Evolutionary conservation across 2,329 filamentous ascomycete species (phyloP).

Genomic region (Cadophora malorum): DNA sequence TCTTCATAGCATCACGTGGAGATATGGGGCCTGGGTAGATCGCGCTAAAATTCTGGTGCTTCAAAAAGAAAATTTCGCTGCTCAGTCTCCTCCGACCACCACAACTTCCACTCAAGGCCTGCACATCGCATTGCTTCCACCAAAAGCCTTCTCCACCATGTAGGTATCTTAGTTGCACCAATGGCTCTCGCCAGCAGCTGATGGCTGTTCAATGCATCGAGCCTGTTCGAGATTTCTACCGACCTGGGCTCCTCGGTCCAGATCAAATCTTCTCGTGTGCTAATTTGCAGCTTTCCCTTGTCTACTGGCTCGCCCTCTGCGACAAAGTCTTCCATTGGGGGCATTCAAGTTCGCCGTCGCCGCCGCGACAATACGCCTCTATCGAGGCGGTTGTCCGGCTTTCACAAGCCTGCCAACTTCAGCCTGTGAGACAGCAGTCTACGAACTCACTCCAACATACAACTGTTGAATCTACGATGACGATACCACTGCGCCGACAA

Average conservation of each 20-base stretch:
- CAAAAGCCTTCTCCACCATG: neutral
- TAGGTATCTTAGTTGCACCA: neutral
- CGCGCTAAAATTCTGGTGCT: constrained; percentile 11
- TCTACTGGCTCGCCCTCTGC: neutral
- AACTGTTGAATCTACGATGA: neutral
- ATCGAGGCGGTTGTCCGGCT: neutral
- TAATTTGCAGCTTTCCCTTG: neutral
- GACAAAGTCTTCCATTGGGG: neutral
- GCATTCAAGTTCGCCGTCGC: neutral
- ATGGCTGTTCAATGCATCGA: neutral
- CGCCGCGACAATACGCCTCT: neutral
- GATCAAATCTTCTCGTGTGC: neutral
- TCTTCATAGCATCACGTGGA: neutral
- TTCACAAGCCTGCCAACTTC: neutral
- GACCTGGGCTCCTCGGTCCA: neutral
- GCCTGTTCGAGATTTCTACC: neutral
- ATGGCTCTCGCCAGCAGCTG: neutral
- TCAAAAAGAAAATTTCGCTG: constrained; percentile 8
- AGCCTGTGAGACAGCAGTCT: neutral
- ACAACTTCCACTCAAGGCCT: neutral
- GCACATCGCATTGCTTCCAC: neutral
- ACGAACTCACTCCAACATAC: neutral
- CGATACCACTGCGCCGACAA: neutral
- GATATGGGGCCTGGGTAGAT: neutral
- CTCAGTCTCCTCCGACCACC: neutral